Conservation (phyloP, 2,329 filamentous ascomycete genomes). For the Fusarium lateritium region DNA sequence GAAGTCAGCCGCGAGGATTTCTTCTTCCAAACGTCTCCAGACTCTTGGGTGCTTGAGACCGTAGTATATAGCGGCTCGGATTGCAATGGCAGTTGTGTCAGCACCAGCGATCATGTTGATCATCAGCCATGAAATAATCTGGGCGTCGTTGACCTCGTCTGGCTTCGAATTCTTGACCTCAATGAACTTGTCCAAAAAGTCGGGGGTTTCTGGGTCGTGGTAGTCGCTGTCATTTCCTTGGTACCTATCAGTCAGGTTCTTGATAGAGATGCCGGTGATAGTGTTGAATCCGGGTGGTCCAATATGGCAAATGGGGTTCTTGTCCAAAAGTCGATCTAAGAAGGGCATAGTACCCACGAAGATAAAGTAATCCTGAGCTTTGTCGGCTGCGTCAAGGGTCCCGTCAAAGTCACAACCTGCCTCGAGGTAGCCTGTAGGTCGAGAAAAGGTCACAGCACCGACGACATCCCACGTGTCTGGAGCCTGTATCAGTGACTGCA, state of each 20-base stretch:
- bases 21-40: slow-evolving; percentile 35
- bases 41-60: slow-evolving; percentile 38
- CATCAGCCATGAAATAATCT: slow-evolving; percentile 56
- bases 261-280: slow-evolving; percentile 49
- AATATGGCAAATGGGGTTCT: slow-evolving; percentile 56
- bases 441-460: slow-evolving; percentile 59
- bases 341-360: slow-evolving; percentile 51
- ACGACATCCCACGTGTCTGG: slow-evolving; percentile 59
- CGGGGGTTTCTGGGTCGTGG: slow-evolving; percentile 47
- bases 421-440: slow-evolving; percentile 59
- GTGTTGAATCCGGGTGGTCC: slow-evolving; percentile 53
- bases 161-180: slow-evolving; percentile 55
- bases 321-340: slow-evolving; percentile 56
- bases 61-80: slow-evolving; percentile 44
- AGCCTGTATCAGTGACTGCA: not conserved
- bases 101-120: slow-evolving; percentile 50
- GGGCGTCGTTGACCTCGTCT: slow-evolving; percentile 54
- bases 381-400: slow-evolving; percentile 52
- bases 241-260: slow-evolving; percentile 48
- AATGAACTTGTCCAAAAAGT: slow-evolving; percentile 60
- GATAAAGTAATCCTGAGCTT: slow-evolving; percentile 54
- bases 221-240: slow-evolving; percentile 49
- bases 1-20: slow-evolving; percentile 34
- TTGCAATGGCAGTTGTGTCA: slow-evolving; percentile 46
- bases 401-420: slow-evolving; percentile 56